phyloP scores from a whole-genome alignment of 495 filamentous ascomycete genomes.

The Hypomontagnella submonticulosa region DNA sequence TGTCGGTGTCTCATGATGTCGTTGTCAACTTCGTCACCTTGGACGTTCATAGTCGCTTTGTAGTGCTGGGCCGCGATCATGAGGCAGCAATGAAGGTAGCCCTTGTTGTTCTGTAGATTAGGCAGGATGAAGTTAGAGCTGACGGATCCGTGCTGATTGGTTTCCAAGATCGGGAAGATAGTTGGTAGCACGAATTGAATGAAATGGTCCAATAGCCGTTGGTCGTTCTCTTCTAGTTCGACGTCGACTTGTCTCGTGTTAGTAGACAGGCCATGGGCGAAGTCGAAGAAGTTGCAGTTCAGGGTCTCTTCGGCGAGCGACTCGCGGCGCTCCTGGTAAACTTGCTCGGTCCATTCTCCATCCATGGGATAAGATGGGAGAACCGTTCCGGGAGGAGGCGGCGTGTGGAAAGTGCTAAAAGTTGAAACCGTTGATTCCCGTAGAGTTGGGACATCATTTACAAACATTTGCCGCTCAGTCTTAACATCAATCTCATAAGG shows the following conservation, averaged over 20 bases:
- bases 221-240: constrained; percentile 89
- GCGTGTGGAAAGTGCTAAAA: constrained; percentile 86
- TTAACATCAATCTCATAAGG: constrained; percentile 96
- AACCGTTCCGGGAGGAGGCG: constrained; percentile 70
- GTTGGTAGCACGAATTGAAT: constrained; percentile 85
- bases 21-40: constrained; percentile 80
- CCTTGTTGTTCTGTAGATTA: constrained; percentile 88
- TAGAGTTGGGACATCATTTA: constrained; percentile 87
- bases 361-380: constrained; percentile 72
- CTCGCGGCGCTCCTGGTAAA: constrained; percentile 72
- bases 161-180: constrained; percentile 91
- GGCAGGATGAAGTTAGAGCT: constrained; percentile 84
- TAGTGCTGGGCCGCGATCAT: constrained; percentile 95
- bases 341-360: constrained; percentile 80
- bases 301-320: constrained; percentile 72
- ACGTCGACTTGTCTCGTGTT: constrained; percentile 74
- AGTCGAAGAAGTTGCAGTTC: constrained; percentile 82
- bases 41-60: constrained; percentile 75
- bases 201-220: constrained; percentile 90
- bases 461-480: constrained; percentile 93
- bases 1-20: constrained; percentile 95
- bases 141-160: constrained; percentile 82
- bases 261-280: constrained; percentile 67
- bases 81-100: constrained; percentile 94
- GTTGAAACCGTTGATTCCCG: constrained; percentile 86